Conservation (phyloP, 176 grass and related monocot genomes). For the Aegilops bicornis region DNA sequence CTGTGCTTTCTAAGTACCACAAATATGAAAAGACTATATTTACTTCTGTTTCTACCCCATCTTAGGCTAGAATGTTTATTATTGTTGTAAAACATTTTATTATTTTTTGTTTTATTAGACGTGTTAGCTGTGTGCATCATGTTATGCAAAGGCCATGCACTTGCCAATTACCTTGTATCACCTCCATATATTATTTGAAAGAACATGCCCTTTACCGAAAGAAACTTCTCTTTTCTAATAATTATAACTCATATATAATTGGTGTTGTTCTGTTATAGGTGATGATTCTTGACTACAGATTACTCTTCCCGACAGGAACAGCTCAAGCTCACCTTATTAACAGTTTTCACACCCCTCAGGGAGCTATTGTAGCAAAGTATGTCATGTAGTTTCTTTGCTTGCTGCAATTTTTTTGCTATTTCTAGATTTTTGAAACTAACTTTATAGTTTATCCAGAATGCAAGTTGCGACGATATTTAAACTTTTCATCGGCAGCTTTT, state of each 20-base stretch:
- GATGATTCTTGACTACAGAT: slow-evolving; percentile 64
- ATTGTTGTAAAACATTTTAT: no score
- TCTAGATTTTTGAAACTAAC: not conserved
- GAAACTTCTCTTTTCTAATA: not conserved
- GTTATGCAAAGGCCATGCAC: no score
- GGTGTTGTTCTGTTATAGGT: slow-evolving; percentile 19
- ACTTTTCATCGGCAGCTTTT: slow-evolving; percentile 49
- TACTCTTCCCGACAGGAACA: slow-evolving; percentile 68
- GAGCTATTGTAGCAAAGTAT: slow-evolving; percentile 59
- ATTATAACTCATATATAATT: not conserved
- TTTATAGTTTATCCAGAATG: slow-evolving; percentile 22
- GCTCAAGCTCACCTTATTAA: slow-evolving; percentile 67
- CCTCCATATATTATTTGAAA: no score
- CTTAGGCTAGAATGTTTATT: no score
- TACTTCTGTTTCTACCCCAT: no score
- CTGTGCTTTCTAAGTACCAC: no score
- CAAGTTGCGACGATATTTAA: slow-evolving; percentile 48
- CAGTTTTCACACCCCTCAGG: slow-evolving; percentile 70
- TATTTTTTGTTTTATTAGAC: no score
- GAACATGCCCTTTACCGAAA: no score
- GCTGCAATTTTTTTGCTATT: not conserved
- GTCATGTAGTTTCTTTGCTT: not conserved
- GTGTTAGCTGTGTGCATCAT: no score
- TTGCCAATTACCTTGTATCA: no score
- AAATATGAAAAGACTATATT: no score